These are phyloP conservation scores for Leucosporidium scottii DNA, from an alignment of 768 basidiomycete genomes.

Conservation along the genomic window DNA sequence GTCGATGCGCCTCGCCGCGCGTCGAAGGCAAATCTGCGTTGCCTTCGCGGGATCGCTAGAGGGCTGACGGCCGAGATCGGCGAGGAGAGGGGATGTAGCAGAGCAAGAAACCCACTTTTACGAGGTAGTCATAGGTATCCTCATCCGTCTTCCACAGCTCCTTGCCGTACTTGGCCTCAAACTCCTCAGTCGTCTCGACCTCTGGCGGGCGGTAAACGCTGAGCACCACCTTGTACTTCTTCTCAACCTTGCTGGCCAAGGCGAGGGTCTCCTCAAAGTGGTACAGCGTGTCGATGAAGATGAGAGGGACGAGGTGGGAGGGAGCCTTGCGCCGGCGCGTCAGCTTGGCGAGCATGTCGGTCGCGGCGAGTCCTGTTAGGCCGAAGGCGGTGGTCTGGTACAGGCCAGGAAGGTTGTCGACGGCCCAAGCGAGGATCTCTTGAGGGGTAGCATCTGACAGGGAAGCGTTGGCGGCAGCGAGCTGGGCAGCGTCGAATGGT, in stretches of 20 bases:
- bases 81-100: background rate
- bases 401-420: constrained; percentile 67
- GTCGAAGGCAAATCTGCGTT: no score
- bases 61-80: no score
- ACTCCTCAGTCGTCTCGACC: constrained; percentile 61
- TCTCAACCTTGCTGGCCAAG: constrained; percentile 72
- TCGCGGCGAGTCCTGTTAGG: constrained; percentile 83
- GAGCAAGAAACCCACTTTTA: constrained; percentile 58
- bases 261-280: constrained; percentile 90
- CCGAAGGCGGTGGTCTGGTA: constrained; percentile 97
- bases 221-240: constrained; percentile 63
- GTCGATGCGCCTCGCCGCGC: no score
- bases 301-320: constrained; percentile 57
- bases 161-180: constrained; percentile 71
- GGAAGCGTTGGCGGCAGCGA: constrained; percentile 58
- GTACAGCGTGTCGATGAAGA: constrained; percentile 94
- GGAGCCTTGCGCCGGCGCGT: constrained; percentile 3
- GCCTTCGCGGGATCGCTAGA: background rate
- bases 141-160: constrained; percentile 84
- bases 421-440: constrained; percentile 77
- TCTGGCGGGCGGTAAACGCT: constrained; percentile 71
- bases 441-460: constrained; percentile 67
- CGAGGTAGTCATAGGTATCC: constrained; percentile 75
- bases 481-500: constrained; percentile 15
- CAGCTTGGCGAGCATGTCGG: constrained; percentile 82